Base-by-base conservation (phyloP, 768 basidiomycete genomes). In the Kwoniella dejecticola region DNA sequence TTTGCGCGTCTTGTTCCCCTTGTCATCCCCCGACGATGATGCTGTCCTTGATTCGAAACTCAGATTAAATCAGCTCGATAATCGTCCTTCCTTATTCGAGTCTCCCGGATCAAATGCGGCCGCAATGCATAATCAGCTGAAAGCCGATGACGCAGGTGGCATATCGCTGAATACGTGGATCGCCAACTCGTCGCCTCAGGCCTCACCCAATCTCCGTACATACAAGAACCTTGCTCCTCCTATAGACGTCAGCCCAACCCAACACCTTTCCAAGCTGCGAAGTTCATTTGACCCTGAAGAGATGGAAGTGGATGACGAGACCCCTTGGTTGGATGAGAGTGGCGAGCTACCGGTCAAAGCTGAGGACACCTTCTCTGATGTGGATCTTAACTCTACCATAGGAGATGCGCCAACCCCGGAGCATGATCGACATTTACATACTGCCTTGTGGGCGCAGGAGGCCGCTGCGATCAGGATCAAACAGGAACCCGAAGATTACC, bases 261-360 rank as follows among this genome's bases (percentile, higher is more conserved):
- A 66, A 45, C 70, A 71, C 44, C 55, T 74, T 2, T 66, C 70
- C 19, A 54, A 57, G 27, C 52, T 69, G 7, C 41, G 41, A 36
- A 58, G 61, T 27, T 63, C 70, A 1, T 71, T 74, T 54, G 66
- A 68, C 17, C 48, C 60, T 7, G 63, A 66, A 45, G 67, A 69
- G 27, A 66, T 72, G 66, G 67, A 70, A n/a, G 60, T 68, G 0
- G 69, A 71, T 42, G 69, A 69, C 12, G 64, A 64, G 24, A 30
- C 49, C 15, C 40, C 60, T 4, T 74, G 72, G 72, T 48, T 71
- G 45, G 68, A 69, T 38, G 72, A 74, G 33, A 46, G 31, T 26
- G 72, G 72, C 11, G 72, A 71, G 40, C 45, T 69, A 19, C 70
- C 70, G 21, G 66, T 74, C 29, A 69, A 69, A 52, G 67, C 72